Evolutionary conservation across 305 asterid genomes (phyloP), one percentile per base, ranked within the genome.

Genomic region (Fraxinus xanthoxyloides): DNA sequence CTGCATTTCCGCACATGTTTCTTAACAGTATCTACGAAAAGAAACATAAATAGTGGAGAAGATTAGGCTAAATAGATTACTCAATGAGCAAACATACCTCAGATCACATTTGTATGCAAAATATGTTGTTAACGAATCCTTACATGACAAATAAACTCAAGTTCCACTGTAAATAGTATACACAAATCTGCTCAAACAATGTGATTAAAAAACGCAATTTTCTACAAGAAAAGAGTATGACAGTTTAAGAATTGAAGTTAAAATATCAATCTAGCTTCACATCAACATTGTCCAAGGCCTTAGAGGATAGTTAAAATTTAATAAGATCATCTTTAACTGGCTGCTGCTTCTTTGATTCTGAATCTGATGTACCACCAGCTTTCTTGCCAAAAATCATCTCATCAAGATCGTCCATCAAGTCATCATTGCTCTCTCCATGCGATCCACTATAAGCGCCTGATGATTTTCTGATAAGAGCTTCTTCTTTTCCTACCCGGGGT

Each of bases 351-450:
- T 93, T 93, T 46, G 88, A 24, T 81, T 89, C 93, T 10, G 88
- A 82, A 72, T 85, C 94, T 8, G 97, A 90, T 9, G 74, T 12
- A 72, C 92, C 90, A 3, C 92, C 92, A 1, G 86, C 80, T 86
- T 90, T 92, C 96, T 86, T 93, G 30, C 99, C 99, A 46, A 96
- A 96, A 32, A 96, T 96, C 99, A 96, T 94, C 91, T 96, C 99
- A 74, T 96, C 99, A 12, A 96, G 97, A 88, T 96, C 99, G 83
- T 94, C 95, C 97, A 94, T 89, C 98, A 96, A 90, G 17, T 94
- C 98, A 26, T 96, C 98, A 15, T 94, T 93, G 87, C 83, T 82
- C 36, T 88, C 97, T 79, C 89, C 92, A 0, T 82, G 93, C 38
- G 90, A 86, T 43, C 86, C 89, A 21, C 83, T 15, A 21, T 89